phyloP scores from a whole-genome alignment of 257 asterid genomes.

The Solanum etuberosum region DNA sequence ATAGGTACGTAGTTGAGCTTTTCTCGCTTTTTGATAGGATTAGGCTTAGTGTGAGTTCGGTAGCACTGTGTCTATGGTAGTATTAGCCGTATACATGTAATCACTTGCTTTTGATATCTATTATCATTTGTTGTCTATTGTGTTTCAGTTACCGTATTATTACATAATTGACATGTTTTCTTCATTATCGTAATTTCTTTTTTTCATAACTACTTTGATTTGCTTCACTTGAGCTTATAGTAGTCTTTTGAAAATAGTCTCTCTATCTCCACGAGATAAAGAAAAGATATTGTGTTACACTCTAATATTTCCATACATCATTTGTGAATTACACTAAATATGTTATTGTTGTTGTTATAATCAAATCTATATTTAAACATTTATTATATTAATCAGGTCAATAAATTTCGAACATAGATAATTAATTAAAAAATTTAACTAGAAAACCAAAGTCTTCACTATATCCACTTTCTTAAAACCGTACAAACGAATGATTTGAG shows the following conservation, averaged over 20 bases:
- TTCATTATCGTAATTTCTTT: not conserved
- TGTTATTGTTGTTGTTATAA: not conserved
- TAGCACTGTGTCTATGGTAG: not conserved
- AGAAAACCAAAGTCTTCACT: not conserved
- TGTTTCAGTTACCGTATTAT: no score
- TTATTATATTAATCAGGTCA: not conserved
- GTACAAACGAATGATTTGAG: not conserved
- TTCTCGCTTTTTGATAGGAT: not conserved
- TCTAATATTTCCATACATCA: not conserved
- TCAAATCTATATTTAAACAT: not conserved
- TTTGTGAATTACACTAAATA: no score
- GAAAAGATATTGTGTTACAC: accelerated
- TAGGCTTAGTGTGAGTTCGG: not conserved
- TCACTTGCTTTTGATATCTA: accelerated
- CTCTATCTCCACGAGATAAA: not conserved
- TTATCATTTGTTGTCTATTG: not conserved
- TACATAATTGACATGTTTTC: not conserved
- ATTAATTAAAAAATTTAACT: not conserved
- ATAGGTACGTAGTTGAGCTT: not conserved
- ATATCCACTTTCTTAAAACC: not conserved
- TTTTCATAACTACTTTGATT: not conserved
- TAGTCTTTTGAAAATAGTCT: not conserved
- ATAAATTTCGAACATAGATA: not conserved
- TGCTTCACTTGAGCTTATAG: not conserved
- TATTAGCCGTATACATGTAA: not conserved